Evolutionary conservation across 345 rosid genomes (phyloP).

Genomic region (Clausena lansium): DNA sequence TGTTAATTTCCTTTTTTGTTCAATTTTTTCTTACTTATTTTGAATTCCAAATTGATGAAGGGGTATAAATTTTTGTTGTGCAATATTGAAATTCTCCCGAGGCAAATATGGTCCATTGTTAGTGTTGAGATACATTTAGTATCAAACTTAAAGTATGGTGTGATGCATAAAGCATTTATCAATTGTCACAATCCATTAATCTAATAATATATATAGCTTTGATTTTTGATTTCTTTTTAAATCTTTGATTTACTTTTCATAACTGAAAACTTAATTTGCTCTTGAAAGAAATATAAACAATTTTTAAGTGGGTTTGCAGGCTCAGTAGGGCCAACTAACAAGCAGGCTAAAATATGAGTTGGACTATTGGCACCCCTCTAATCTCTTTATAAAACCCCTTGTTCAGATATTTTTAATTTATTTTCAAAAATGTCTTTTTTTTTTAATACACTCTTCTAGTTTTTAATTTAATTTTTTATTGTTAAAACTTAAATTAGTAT

Average conservation of each 20-base stretch:
- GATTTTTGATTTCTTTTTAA: not conserved
- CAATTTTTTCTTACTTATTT: too few species aligned
- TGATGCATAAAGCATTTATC: not conserved
- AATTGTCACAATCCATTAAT: not conserved
- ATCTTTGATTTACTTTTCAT: not conserved
- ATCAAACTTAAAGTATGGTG: not conserved
- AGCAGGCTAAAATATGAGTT: not conserved
- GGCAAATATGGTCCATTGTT: not conserved
- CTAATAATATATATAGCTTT: too few species aligned
- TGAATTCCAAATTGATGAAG: not conserved
- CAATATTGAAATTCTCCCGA: not conserved
- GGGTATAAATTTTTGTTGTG: not conserved
- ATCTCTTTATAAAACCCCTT: too few species aligned
- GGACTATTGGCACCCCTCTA: too few species aligned
- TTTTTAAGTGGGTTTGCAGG: not conserved
- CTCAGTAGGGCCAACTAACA: too few species aligned
- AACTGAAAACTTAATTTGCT: not conserved
- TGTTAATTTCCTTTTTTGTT: too few species aligned
- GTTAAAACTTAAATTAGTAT: too few species aligned
- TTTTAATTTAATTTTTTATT: too few species aligned
- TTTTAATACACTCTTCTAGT: too few species aligned
- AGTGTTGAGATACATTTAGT: not conserved
- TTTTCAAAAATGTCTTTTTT: too few species aligned
- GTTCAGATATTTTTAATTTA: too few species aligned
- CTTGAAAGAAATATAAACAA: not conserved